Evolutionary conservation across 1,139 yeast genomes (phyloP), one percentile per base, ranked within the genome.

Genomic region (Geotrichum aggregatum): DNA sequence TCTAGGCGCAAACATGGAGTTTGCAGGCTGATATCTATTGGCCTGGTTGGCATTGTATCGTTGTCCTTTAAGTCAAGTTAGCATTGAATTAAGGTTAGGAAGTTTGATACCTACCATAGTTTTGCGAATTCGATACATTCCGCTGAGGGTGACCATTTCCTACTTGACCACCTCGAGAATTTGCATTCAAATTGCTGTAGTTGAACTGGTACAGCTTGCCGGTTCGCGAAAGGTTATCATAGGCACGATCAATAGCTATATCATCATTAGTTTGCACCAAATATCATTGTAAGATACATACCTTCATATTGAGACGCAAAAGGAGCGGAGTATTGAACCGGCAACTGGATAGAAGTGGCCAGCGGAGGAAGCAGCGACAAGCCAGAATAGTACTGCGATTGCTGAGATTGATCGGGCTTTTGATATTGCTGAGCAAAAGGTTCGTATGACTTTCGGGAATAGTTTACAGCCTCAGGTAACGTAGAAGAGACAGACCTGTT

Each of bases 221-320:
- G 26, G 43, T 44, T 40, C 52, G 21, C 35, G 36, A 21, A 5
- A 50, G 38, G 19, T 45, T 40, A 2, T 50, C 49, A 28, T 44
- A 50, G 10, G 52, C 49, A 13, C 44, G 26, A 10, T 50, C 52
- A 21, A 50, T 45, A 19, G 47, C 52, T 49, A 22, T n/a, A n/a
- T 2, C 3, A 40, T 11, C 11, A 30, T 43, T 43, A 35, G 35
- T 34, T 8, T 10, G 3, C 14, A 14, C 16, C 42, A 26, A 22
- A 14, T 14, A 28, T 21, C 1, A 44, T 6, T 8, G 21, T 3
- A 21, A 24, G 22, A 24, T 21, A 35, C 52, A 14, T 33, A 49
- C 52, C 43, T 38, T 50, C 48, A 26, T 21, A 39, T 34, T 50
- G 52, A 10, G 52, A 50, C 14, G 52, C 44, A 44, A 50, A 50